Percentiles rank a stretch among this genome's conserved stretches.
Evolutionary conservation across 2,329 filamentous ascomycete genomes (phyloP).

Genomic region (Aureobasidium sp.): DNA sequence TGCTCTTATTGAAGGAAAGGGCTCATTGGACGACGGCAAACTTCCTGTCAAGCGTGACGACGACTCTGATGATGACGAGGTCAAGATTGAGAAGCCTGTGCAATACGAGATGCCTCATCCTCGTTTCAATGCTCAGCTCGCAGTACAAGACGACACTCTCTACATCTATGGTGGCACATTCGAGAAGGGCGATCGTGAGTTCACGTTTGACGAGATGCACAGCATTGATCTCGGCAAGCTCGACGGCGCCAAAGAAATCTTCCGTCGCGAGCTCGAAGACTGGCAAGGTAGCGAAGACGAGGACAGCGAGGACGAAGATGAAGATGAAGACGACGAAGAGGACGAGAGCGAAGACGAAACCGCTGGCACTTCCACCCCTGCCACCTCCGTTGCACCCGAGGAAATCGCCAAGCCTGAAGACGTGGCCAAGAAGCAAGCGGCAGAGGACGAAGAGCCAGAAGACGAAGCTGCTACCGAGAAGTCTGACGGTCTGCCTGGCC

Average conservation of each 20-base stretch:
- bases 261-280: constrained; percentile 73
- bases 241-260: constrained; percentile 88
- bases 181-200: constrained; percentile 90
- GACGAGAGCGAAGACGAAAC: constrained; percentile 33
- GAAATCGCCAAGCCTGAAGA: constrained; percentile 15
- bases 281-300: constrained; percentile 55
- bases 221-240: constrained; percentile 89
- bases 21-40: constrained; percentile 38
- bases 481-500: constrained; percentile 68
- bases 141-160: constrained; percentile 83
- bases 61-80: constrained; percentile 45
- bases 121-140: constrained; percentile 82
- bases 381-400: constrained; percentile 33
- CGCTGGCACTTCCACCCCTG: constrained; percentile 39
- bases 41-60: constrained; percentile 20
- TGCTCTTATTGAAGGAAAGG: constrained; percentile 71
- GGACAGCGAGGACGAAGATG: constrained; percentile 40
- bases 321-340: constrained; percentile 45
- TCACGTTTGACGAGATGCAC: constrained; percentile 91
- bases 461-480: constrained; percentile 38
- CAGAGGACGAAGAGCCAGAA: constrained; percentile 35
- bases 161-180: constrained; percentile 95
- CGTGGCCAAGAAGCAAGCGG: constrained; percentile 38
- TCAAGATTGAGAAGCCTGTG: constrained; percentile 44
- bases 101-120: constrained; percentile 80